Evolutionary conservation across 495 filamentous ascomycete species (phyloP).

Genomic region (Oleoguttula mirabilis): DNA sequence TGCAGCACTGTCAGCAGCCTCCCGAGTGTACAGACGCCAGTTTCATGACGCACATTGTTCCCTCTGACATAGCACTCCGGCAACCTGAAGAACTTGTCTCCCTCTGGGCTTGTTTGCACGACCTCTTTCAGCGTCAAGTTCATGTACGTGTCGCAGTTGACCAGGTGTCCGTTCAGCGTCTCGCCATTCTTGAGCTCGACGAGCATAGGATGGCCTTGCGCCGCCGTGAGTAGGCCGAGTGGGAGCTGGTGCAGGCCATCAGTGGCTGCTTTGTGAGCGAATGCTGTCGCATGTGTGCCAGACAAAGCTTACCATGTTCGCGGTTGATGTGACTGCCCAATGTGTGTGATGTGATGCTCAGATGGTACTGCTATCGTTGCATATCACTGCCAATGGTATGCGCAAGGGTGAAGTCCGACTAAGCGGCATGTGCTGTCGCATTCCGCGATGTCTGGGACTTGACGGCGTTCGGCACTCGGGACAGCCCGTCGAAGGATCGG

Average conservation of each 20-base stretch:
- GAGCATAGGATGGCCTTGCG: constrained; percentile 96
- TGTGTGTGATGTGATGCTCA: no score
- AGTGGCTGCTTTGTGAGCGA: constrained; percentile 12
- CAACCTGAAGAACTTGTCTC: constrained; percentile 80
- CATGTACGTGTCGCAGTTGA: constrained; percentile 99
- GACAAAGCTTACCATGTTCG: constrained; percentile 5
- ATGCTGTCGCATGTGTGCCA: not conserved
- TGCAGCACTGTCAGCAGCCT: constrained; percentile 26
- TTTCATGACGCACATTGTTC: constrained; percentile 60
- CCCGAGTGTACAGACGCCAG: not conserved
- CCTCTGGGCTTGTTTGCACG: constrained; percentile 91
- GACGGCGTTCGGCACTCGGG: no score
- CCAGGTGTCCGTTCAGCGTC: constrained; percentile 87
- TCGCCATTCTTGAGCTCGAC: constrained; percentile 99
- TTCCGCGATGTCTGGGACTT: no score
- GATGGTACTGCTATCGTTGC: no score
- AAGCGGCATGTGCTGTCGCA: no score
- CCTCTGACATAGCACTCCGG: constrained; percentile 92
- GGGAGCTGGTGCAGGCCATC: constrained; percentile 51
- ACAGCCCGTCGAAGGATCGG: no score
- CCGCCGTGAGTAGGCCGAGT: constrained; percentile 82
- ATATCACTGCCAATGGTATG: no score
- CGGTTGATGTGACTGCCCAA: no score
- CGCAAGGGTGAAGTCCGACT: no score
- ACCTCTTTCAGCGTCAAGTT: constrained; percentile 94